Evolutionary conservation across 129 eudicot genomes (phyloP), one percentile per base, ranked within the genome.

Genomic region (Mikania micrantha): DNA sequence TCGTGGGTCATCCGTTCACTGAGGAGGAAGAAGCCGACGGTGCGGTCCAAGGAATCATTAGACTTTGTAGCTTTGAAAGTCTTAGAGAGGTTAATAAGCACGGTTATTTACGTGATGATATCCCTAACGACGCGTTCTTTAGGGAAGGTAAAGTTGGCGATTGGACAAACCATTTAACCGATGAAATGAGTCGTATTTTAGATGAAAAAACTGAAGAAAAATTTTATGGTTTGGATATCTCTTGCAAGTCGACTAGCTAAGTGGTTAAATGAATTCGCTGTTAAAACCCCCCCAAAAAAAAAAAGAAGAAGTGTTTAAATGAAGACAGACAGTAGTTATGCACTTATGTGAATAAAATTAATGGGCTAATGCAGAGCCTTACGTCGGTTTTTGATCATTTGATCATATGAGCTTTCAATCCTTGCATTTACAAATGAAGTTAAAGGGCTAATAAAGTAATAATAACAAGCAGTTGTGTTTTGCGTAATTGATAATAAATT

Each of bases 141-240:
- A 76, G 75, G 25, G 62, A 76, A 69, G 80, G 80, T 9, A 69
- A 48, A 42, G 69, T 67, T 17, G 80, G 80, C 59, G 74, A 67
- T 35, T 75, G 62, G 74, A 45, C 16, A 7, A 67, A 58, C 28
- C 61, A 47, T 58, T 60, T 75, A 10, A 42, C 64, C 2, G 50
- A 20, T 11, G 80, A 67, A 48, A 69, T 76, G 75, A 60, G 35
- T 10, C 27, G 17, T 9, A 15, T n/a, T 35, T 29, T 76, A 22
- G 80, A 76, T 61, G 60, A 69, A 61, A 76, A 61, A 15, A 76
- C 60, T 10, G 13, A 60, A 39, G 80, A 69, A 69, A 76, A 76
- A 34, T 60, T 76, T 39, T 29, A 47, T 16, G 70, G 60, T 8
- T 52, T 74, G 16, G 27, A 65, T 64, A 64, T 65, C 22, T 38